Percentiles rank a stretch among this genome's conserved stretches.
phyloP scores from a whole-genome alignment of 805 yeast species.

The Cyberlindnera maclurae region DNA sequence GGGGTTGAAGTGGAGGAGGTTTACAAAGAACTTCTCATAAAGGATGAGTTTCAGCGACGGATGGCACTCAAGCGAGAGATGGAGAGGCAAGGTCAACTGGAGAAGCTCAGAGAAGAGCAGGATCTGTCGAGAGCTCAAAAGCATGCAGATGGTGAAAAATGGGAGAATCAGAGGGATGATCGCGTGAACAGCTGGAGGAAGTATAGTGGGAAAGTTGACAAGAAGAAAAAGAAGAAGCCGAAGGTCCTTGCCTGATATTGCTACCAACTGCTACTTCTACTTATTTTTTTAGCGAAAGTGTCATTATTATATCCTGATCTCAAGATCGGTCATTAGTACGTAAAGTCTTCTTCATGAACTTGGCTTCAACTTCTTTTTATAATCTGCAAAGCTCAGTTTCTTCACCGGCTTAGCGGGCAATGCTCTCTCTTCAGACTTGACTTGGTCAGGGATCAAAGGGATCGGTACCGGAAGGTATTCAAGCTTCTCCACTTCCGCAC shows the following conservation, averaged over 20 bases:
- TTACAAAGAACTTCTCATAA: constrained; percentile 1
- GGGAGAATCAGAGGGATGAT: constrained; percentile 1
- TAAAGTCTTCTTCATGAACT: neutral
- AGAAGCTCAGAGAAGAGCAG: neutral
- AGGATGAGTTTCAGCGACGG: constrained; percentile 1
- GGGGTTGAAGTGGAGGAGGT: neutral
- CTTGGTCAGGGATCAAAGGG: constrained; percentile 9
- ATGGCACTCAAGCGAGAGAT: constrained; percentile 1
- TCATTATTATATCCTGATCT: neutral
- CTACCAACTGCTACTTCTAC: neutral
- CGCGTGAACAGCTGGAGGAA: constrained; percentile 1
- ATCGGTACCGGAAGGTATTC: constrained; percentile 25
- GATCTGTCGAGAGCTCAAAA: neutral
- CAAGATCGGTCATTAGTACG: neutral
- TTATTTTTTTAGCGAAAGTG: neutral
- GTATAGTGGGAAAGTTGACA: constrained; percentile 1
- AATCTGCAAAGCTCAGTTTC: constrained; percentile 70
- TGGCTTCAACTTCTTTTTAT: constrained; percentile 46
- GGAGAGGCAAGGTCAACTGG: constrained; percentile 2
- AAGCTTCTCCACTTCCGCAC: constrained; percentile 6
- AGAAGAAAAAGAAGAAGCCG: constrained; percentile 1
- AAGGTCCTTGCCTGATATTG: neutral
- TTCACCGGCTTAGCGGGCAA: constrained; percentile 30
- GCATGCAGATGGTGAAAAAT: constrained; percentile 1
- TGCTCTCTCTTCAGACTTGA: neutral